Conservation (phyloP, 495 filamentous ascomycete genomes). For the Aspergillus baeticus region DNA sequence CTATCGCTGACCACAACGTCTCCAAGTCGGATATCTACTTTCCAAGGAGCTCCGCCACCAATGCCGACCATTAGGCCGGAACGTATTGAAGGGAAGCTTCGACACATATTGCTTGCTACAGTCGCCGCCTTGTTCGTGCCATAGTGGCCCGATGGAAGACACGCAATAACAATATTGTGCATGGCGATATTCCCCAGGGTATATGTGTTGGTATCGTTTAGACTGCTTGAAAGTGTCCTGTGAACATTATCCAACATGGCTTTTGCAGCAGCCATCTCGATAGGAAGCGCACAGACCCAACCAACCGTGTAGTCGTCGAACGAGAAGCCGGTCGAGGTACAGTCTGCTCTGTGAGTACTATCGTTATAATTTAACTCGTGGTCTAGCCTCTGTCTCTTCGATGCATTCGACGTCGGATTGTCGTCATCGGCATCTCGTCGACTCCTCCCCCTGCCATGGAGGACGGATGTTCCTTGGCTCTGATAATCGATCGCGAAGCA, state of each 20-base stretch:
- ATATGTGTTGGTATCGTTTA: slow-evolving; percentile 30
- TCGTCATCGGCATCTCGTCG: too few relatives aligned
- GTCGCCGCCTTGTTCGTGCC: slow-evolving; percentile 29
- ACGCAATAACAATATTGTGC: slow-evolving; percentile 36
- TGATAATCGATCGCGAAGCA: too few relatives aligned
- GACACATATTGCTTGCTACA: slow-evolving; percentile 22
- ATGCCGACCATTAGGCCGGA: slow-evolving; percentile 36
- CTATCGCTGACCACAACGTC: slow-evolving; percentile 38
- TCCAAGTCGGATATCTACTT: slow-evolving; percentile 33
- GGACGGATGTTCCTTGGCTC: too few relatives aligned
- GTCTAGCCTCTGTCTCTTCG: too few relatives aligned
- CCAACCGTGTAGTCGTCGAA: slow-evolving; percentile 31
- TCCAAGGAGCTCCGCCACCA: slow-evolving; percentile 31
- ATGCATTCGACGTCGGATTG: too few relatives aligned
- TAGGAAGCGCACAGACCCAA: slow-evolving; percentile 35
- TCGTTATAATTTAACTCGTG: too few relatives aligned
- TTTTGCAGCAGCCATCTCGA: slow-evolving; percentile 30
- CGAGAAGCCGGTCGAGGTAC: too few relatives aligned
- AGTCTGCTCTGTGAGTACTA: too few relatives aligned
- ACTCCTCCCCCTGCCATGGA: too few relatives aligned
- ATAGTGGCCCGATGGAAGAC: slow-evolving; percentile 25
- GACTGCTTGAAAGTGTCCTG: slow-evolving; percentile 7
- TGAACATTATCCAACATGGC: slow-evolving; percentile 31
- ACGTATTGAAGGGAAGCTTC: slow-evolving; percentile 22
- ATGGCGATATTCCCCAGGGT: slow-evolving; percentile 27